phyloP scores from a whole-genome alignment of 2,329 filamentous ascomycete species.

The Ploettnerulaceae sp. region DNA sequence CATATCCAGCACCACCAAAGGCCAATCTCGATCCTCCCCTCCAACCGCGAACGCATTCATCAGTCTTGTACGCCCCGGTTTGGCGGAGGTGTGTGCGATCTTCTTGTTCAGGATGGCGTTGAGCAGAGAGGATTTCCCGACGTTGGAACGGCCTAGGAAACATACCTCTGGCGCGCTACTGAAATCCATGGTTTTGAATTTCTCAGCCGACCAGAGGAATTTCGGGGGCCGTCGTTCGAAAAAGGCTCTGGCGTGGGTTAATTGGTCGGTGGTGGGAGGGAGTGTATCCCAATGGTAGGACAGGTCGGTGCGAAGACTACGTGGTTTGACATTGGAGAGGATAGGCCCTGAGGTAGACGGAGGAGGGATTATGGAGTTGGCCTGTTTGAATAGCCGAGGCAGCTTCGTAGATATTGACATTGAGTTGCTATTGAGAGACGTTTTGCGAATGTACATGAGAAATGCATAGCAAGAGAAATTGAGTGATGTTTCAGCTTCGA shows the following conservation, averaged over 20 bases:
- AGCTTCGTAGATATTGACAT: conserved; percentile 12
- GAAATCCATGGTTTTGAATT: conserved; percentile 55
- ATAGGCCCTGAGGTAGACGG: not conserved
- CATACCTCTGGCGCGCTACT: conserved; percentile 37
- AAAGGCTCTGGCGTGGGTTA: conserved; percentile 41
- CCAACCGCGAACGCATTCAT: conserved; percentile 64
- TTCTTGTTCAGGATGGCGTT: conserved; percentile 54
- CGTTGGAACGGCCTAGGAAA: conserved; percentile 66
- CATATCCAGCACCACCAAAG: conserved; percentile 61
- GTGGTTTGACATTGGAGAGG: not conserved
- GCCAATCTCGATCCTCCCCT: conserved; percentile 31
- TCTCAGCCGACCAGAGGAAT: conserved; percentile 55
- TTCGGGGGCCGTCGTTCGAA: conserved; percentile 44
- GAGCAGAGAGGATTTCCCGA: conserved; percentile 62
- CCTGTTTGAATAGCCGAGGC: not conserved
- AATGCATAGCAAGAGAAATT: not conserved
- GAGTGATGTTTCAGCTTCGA: not conserved
- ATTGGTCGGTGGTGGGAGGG: conserved; percentile 40
- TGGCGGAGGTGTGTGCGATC: conserved; percentile 52
- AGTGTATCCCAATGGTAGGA: conserved; percentile 48
- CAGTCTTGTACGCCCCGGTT: conserved; percentile 55
- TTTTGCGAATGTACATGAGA: conserved; percentile 1
- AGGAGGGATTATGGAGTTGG: not conserved
- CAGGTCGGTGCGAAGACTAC: conserved; percentile 19
- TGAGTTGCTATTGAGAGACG: not conserved